Base-by-base conservation (phyloP, 257 asterid species). In the Pogostemon cablin region DNA sequence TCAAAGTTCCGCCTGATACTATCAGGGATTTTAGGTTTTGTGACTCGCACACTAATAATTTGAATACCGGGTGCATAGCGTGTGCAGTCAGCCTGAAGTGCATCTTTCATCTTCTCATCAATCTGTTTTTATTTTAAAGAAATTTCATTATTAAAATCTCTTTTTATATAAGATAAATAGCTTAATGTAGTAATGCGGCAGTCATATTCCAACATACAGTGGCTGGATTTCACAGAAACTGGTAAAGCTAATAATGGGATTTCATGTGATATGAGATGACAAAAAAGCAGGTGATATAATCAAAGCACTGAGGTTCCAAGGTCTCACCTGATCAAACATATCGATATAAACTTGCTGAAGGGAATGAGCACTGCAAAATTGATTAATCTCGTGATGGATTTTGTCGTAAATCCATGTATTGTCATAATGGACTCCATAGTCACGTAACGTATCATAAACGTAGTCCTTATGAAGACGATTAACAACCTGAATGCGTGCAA, bases 61-160 rank as follows among this genome's bases (percentile, higher is more conserved):
- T 95, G 98, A 76, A 95, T 95, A 63, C 99, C 99, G 5, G 99
- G 98, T 20, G 99, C 99, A 83, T 95, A 95, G 34, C 90, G 90
- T 62, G 99, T 95, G 89, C 99, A 95, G 79, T 95, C 99, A 0
- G 89, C 85, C 82, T 95, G 99, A 88, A 95, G 99, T 53, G 96
- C 91, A 78, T 95, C 99, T 85, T 88, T 95, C 99, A 91, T 95
- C 83, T 88, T 89, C 41, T 95, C 99, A 75, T 91, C 99, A 52
- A 95, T 91, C 99, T 95, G 88, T 68, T 81, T 79, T 17, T 17
- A 53, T 53, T 49, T 67, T 25, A 5, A 62, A 67, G 55, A 62
- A 2, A 71, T 47, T 3, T 39, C 3, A 9, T 10, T 9, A 39
- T 71, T 55, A 60, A 25, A 20, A 60, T 55, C 73, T 64, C 62